phyloP scores from a whole-genome alignment of 2,329 filamentous ascomycete species.

The Neocatenulostroma microsporum region DNA sequence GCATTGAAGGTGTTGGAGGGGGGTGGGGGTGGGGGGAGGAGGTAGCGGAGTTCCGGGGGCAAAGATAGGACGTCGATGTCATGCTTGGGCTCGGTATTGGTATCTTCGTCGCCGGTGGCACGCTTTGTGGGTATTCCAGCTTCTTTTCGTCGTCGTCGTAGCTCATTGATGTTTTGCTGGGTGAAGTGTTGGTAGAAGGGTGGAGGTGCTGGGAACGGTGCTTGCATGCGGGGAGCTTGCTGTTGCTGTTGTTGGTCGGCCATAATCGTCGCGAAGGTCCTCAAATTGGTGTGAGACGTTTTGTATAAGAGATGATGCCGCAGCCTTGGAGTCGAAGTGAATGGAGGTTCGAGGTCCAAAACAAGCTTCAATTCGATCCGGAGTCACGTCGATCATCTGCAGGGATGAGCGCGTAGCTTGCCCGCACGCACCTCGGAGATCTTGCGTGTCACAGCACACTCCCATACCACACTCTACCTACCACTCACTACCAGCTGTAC shows the following conservation, averaged over 20 bases:
- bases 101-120: slow-evolving; percentile 25
- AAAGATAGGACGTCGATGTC: slow-evolving; percentile 40
- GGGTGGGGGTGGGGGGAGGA: slow-evolving; percentile 67
- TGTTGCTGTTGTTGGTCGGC: slow-evolving; percentile 46
- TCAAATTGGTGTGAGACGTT: too few species aligned
- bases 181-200: slow-evolving; percentile 89
- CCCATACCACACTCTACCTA: too few species aligned
- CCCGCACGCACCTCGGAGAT: too few species aligned
- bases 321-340: too few species aligned
- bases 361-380: too few species aligned
- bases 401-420: too few species aligned
- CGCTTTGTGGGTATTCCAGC: slow-evolving; percentile 11
- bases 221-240: slow-evolving; percentile 20
- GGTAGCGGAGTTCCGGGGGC: slow-evolving; percentile 63
- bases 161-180: slow-evolving; percentile 57
- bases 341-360: too few species aligned
- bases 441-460: too few species aligned
- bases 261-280: too few species aligned
- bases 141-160: slow-evolving; percentile 31
- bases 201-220: slow-evolving; percentile 77
- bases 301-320: too few species aligned
- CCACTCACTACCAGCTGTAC: too few species aligned
- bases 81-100: slow-evolving; percentile 9
- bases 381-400: too few species aligned
- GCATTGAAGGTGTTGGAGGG: slow-evolving; percentile 61